These are phyloP conservation scores for Leucocoprinus sp. DNA, from an alignment of 768 basidiomycete genomes.

Conservation along the genomic window DNA sequence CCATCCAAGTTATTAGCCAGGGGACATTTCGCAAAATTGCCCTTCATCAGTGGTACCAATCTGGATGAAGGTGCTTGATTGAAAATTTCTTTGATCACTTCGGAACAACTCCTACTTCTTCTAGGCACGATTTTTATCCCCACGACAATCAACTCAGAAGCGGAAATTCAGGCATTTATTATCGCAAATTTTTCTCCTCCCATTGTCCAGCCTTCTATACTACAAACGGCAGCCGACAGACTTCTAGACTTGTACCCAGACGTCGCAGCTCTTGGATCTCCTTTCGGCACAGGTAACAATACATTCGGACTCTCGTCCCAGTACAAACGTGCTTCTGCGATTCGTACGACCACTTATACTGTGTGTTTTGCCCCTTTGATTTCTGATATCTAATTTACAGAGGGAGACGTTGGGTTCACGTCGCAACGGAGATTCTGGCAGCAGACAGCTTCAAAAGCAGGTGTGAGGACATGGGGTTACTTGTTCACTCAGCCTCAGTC, in stretches of 20 bases:
- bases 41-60: constrained; percentile 39
- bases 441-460: constrained; percentile 27
- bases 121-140: constrained; percentile 30
- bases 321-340: constrained; percentile 25
- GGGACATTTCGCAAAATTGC: constrained; percentile 25
- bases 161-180: constrained; percentile 19
- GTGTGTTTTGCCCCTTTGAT: neutral
- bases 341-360: constrained; percentile 17
- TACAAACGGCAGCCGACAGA: constrained; percentile 17
- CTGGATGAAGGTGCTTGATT: constrained; percentile 35
- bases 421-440: constrained; percentile 31
- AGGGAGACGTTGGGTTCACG: constrained; percentile 32
- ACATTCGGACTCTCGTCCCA: constrained; percentile 31
- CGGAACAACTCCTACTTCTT: neutral
- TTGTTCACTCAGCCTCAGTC: constrained; percentile 34
- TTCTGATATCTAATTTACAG: constrained; percentile 12
- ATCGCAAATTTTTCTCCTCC: constrained; percentile 22
- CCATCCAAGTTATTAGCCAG: constrained; percentile 25
- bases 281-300: constrained; percentile 38
- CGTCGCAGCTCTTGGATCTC: constrained; percentile 33
- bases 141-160: constrained; percentile 17
- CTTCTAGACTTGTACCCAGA: constrained; percentile 34
- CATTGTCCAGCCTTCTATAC: constrained; percentile 15
- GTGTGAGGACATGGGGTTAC: constrained; percentile 33
- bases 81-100: neutral